Evolutionary conservation across 805 yeast species (phyloP), one percentile per base, ranked within the genome.

Genomic region (Metschnikowia borealis): DNA sequence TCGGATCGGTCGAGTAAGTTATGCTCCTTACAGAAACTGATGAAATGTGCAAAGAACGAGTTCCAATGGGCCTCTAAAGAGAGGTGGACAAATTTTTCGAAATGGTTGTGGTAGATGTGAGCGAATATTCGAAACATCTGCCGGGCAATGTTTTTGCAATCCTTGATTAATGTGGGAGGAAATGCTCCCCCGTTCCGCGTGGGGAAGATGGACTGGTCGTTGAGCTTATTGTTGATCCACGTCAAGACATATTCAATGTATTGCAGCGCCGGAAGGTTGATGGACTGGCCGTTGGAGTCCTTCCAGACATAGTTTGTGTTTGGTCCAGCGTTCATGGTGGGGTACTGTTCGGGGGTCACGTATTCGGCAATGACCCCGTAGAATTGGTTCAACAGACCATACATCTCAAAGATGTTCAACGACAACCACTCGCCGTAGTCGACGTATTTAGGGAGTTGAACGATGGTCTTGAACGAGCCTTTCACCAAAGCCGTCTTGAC

Each of bases 11-110:
- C 98, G 34, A 94, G 75, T 56, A 94, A 77, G 47, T 81, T 84
- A 66, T 89, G 94, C 56, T 90, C 96, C 57, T 85, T 85, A 13
- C 87, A 81, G 62, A 94, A 89, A 47, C 96, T 85, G 40, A 92
- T 80, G 62, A 87, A 94, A 65, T 94, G 99, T 14, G 96, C 94
- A 69, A 95, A 94, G 60, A 91, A 88, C 3, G 98, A 91, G 67
- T 94, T 94, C 96, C 96, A 94, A 66, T 94, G 98, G 0, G 98
- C 97, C 65, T 94, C 99, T 52, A 94, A 68, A 1, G 96, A 85
- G 52, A 94, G 70, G 66, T 94, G 97, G n/a, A 92, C 83, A 21
- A 92, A 80, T 63, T 86, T 89, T 57, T 92, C 99, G 68, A 90
- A 94, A 66, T 94, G 99, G 66, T 90, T 89, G 69, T 89, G 88